Conservation (phyloP, 306 rosid species). For the Ammopiptanthus mongolicus region DNA sequence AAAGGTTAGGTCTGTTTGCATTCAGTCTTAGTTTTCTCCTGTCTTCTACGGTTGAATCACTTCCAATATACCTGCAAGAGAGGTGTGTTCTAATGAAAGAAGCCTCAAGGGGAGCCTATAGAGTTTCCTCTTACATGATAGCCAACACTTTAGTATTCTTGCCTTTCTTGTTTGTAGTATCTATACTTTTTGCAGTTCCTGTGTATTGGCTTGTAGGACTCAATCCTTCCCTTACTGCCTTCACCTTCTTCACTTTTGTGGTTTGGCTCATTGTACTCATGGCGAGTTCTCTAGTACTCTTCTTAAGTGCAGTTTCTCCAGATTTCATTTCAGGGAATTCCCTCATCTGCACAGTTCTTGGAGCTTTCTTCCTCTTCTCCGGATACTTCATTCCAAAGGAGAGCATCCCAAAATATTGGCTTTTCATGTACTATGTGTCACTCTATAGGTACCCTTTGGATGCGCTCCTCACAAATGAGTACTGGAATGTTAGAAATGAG, state of each 20-base stretch:
- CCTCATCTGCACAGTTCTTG: slow-evolving; percentile 75
- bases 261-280: slow-evolving; percentile 87
- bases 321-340: slow-evolving; percentile 92
- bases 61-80: slow-evolving; percentile 88
- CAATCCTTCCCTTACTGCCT: slow-evolving; percentile 63
- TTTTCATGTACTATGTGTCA: slow-evolving; percentile 91
- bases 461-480: slow-evolving; percentile 72
- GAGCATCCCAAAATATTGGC: slow-evolving; percentile 81
- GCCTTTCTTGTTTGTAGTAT: slow-evolving; percentile 73
- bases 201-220: slow-evolving; percentile 88
- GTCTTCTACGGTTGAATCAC: slow-evolving; percentile 88
- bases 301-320: slow-evolving; percentile 78
- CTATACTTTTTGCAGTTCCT: slow-evolving; percentile 62
- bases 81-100: slow-evolving; percentile 83
- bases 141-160: slow-evolving; percentile 81
- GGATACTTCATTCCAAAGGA: slow-evolving; percentile 93
- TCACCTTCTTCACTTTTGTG: slow-evolving; percentile 63
- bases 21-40: slow-evolving; percentile 84
- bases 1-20: slow-evolving; percentile 75
- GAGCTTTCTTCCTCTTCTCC: slow-evolving; percentile 83
- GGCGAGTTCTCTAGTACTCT: slow-evolving; percentile 87
- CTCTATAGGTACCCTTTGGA: slow-evolving; percentile 87
- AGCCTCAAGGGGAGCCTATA: slow-evolving; percentile 79
- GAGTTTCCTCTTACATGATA: slow-evolving; percentile 70
- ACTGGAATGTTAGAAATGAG: slow-evolving; percentile 44